Percentiles rank a stretch among this genome's conserved stretches.
Evolutionary conservation across 2,329 filamentous ascomycete species (phyloP).

Genomic region (Fusarium mexicanum): DNA sequence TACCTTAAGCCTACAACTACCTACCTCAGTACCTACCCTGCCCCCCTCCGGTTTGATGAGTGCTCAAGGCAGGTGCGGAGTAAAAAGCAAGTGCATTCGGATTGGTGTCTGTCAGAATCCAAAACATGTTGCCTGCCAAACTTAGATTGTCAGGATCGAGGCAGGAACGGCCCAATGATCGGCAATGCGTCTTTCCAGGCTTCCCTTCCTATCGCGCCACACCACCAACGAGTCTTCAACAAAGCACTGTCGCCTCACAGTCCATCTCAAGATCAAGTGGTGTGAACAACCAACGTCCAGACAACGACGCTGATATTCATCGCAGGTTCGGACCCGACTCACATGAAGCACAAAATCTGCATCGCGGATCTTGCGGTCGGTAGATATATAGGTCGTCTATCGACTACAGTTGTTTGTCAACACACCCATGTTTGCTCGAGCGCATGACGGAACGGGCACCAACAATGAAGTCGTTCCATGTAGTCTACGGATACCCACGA

Average conservation of each 20-base stretch:
- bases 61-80: background rate
- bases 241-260: conserved; percentile 3
- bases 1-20: background rate
- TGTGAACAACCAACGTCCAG: background rate
- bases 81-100: background rate
- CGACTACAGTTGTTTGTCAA: background rate
- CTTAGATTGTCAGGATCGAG: conserved; percentile 22
- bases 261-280: conserved; percentile 11
- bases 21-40: background rate
- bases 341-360: background rate
- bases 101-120: background rate
- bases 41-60: background rate
- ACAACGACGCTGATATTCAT: background rate
- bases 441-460: background rate
- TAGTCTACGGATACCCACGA: background rate
- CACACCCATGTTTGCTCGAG: background rate
- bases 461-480: background rate
- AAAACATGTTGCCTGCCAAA: background rate
- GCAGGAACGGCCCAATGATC: conserved; percentile 29
- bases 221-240: conserved; percentile 10
- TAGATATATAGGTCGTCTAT: background rate
- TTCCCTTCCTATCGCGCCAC: conserved; percentile 13
- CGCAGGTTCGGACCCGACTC: background rate
- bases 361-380: background rate
- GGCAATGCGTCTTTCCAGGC: conserved; percentile 25